Evolutionary conservation across 2,329 filamentous ascomycete species (phyloP).

Genomic region (Clarireedia sp.): DNA sequence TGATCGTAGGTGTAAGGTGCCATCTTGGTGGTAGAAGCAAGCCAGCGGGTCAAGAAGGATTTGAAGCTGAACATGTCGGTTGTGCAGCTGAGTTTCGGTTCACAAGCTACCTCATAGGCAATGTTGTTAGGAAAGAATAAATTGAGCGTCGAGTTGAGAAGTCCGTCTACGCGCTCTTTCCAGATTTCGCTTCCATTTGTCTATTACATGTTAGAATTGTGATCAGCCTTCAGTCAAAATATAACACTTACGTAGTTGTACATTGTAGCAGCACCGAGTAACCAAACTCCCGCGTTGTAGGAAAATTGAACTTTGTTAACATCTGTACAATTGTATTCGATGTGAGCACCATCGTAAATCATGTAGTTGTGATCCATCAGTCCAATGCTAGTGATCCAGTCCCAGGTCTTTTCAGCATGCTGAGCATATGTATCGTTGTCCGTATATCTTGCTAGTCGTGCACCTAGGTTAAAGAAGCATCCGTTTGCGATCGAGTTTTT

Average conservation of each 20-base stretch:
- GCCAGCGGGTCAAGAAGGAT: conserved; percentile 54
- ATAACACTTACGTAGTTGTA: conserved; percentile 41
- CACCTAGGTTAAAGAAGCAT: conserved; percentile 59
- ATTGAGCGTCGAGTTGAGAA: conserved; percentile 30
- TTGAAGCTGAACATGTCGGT: conserved; percentile 60
- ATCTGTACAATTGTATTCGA: conserved; percentile 39
- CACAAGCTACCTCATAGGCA: conserved; percentile 55
- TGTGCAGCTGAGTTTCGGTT: conserved; percentile 46
- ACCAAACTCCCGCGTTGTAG: conserved; percentile 60
- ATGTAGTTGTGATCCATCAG: conserved; percentile 50
- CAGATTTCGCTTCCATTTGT: conserved; percentile 32
- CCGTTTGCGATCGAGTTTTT: conserved; percentile 62
- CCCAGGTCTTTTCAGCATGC: conserved; percentile 65
- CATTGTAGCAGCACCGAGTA: conserved; percentile 43
- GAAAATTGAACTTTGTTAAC: conserved; percentile 57
- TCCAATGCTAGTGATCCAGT: conserved; percentile 50
- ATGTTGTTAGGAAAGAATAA: conserved; percentile 38
- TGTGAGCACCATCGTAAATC: conserved; percentile 49
- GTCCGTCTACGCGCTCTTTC: conserved; percentile 30
- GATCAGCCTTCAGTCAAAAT: conserved; percentile 40
- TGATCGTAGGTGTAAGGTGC: conserved; percentile 47
- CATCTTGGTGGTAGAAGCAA: conserved; percentile 48
- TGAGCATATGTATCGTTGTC: conserved; percentile 69
- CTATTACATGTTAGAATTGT: conserved; percentile 13
- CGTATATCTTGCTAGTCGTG: conserved; percentile 70